Conservation (phyloP, 2,329 filamentous ascomycete genomes). For the Achaetomium macrosporum region DNA sequence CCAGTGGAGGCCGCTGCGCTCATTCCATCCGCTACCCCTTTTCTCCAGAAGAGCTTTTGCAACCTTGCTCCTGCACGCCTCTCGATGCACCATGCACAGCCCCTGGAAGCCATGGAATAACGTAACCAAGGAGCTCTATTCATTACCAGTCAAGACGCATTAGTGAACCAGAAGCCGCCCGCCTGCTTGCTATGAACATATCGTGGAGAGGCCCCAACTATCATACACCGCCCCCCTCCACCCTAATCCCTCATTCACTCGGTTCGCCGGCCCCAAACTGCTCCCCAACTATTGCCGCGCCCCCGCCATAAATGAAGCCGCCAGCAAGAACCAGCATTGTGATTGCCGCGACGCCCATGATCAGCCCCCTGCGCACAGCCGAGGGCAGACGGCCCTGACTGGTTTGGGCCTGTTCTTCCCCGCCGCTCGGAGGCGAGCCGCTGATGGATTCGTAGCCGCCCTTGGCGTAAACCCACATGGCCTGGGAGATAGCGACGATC, state of each 20-base stretch:
- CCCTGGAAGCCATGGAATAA: neutral
- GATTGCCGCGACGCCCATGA: conserved; percentile 17
- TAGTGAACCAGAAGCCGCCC: neutral
- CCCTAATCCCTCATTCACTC: neutral
- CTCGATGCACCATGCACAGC: too few species aligned
- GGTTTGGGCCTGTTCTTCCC: neutral
- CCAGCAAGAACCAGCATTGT: conserved; percentile 18
- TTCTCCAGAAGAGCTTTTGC: neutral
- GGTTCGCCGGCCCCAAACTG: neutral
- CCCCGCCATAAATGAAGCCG: conserved; percentile 19
- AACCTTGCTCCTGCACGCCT: neutral
- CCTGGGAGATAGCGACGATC: conserved; percentile 19
- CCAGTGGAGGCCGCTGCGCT: too few species aligned
- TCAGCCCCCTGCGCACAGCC: conserved; percentile 22
- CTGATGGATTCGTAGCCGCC: conserved; percentile 16
- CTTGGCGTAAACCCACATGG: conserved; percentile 17
- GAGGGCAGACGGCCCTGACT: conserved; percentile 16
- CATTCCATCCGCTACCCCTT: neutral
- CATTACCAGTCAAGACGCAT: neutral
- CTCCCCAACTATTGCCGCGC: neutral
- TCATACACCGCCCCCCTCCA: neutral
- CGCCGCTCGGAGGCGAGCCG: neutral
- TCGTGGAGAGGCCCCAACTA: neutral
- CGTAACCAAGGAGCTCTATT: neutral
- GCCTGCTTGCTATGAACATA: neutral